Evolutionary conservation across 2,329 filamentous ascomycete species (phyloP).

Genomic region (Botrytis paeoniae): DNA sequence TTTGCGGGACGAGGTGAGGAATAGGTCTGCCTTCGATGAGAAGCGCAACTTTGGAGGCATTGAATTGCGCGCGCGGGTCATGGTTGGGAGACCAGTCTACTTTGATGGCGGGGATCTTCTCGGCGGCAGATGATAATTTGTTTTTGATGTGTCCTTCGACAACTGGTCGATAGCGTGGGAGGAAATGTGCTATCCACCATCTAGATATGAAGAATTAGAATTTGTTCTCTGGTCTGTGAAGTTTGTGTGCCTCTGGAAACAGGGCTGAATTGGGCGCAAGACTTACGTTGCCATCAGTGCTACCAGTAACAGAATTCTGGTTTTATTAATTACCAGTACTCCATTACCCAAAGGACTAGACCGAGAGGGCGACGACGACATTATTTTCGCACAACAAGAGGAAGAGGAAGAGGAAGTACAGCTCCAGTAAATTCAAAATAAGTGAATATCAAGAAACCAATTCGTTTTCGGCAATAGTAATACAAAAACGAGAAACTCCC

Average conservation of each 20-base stretch:
- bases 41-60: slow-evolving; percentile 48
- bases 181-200: slow-evolving; percentile 47
- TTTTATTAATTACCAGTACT: slow-evolving; percentile 31
- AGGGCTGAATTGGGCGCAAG: neutral
- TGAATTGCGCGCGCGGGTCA: slow-evolving; percentile 37
- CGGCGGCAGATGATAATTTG: slow-evolving; percentile 30
- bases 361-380: slow-evolving; percentile 2
- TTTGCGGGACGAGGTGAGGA: slow-evolving; percentile 50
- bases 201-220: slow-evolving; percentile 34
- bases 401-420: neutral
- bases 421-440: neutral
- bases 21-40: slow-evolving; percentile 53
- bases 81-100: slow-evolving; percentile 35
- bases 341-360: slow-evolving; percentile 25
- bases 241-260: neutral
- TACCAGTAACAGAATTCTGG: slow-evolving; percentile 28
- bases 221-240: neutral
- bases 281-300: slow-evolving; percentile 35
- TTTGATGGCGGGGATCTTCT: slow-evolving; percentile 35
- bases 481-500: neutral
- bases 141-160: slow-evolving; percentile 39
- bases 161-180: slow-evolving; percentile 46
- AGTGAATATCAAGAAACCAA: neutral
- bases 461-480: neutral
- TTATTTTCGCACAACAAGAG: neutral